A percentile compares a stretch with the other conserved stretches of the same genome.
phyloP scores from a whole-genome alignment of 2,329 filamentous ascomycete species.

The Aspergillus eucalypticola region DNA sequence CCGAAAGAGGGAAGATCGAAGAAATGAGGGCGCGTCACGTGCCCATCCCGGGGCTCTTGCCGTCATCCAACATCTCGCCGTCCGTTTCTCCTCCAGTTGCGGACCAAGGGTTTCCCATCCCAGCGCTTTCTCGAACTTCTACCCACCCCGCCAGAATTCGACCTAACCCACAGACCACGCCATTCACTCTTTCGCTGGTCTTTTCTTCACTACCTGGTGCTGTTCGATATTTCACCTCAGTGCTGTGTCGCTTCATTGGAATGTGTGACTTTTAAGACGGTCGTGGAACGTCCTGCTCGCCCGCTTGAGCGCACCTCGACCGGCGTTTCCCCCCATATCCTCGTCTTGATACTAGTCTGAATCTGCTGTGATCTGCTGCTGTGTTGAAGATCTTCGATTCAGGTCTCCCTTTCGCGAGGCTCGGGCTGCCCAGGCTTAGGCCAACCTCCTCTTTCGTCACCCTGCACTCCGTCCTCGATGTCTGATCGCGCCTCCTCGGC shows the following conservation, averaged over 20 bases:
- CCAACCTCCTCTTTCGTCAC: constrained; percentile 16
- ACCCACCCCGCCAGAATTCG: constrained; percentile 19
- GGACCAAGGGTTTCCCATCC: constrained; percentile 23
- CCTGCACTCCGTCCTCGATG: constrained; percentile 33
- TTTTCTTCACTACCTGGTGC: constrained; percentile 16
- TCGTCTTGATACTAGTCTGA: constrained; percentile 14
- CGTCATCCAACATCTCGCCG: constrained; percentile 32
- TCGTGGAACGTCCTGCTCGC: constrained; percentile 36
- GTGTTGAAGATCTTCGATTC: constrained; percentile 11
- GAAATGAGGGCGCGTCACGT: constrained; percentile 30
- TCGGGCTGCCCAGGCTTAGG: constrained; percentile 19
- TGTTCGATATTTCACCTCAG: constrained; percentile 17
- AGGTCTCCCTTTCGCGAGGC: constrained; percentile 9
- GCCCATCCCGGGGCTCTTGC: constrained; percentile 27
- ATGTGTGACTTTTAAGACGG: constrained; percentile 36
- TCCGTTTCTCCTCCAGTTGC: constrained; percentile 24
- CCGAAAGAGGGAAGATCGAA: constrained; percentile 12
- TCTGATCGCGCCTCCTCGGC: constrained; percentile 39
- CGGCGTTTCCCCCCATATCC: constrained; percentile 23
- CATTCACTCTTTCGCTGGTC: background rate
- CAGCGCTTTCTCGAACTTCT: constrained; percentile 22
- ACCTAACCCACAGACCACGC: constrained; percentile 13
- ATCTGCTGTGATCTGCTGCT: constrained; percentile 14
- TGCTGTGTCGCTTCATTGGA: constrained; percentile 26
- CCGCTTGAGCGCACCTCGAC: constrained; percentile 37